These are phyloP conservation scores for Penicillium soppii DNA, from an alignment of 495 filamentous ascomycete species.

Conservation along the genomic window DNA sequence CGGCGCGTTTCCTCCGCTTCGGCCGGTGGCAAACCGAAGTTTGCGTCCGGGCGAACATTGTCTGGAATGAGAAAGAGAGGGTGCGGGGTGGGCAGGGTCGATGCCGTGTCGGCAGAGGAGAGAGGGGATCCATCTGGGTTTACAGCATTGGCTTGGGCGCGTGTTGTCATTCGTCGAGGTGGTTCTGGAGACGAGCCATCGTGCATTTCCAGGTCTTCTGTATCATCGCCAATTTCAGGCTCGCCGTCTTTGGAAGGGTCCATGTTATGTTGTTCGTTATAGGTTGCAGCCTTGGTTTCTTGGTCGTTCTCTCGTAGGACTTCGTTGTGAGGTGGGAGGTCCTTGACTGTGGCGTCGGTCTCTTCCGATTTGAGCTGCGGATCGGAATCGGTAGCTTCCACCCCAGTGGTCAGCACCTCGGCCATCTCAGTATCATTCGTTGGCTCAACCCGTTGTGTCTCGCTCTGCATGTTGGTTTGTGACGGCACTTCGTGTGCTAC, in stretches of 20 bases:
- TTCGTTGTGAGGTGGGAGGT: conserved; percentile 35
- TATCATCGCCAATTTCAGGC: conserved; percentile 20
- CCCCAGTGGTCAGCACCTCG: conserved; percentile 23
- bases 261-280: conserved; percentile 10
- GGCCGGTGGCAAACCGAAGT: conserved; percentile 72
- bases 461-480: conserved; percentile 8
- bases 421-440: conserved; percentile 47
- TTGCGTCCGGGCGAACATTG: conserved; percentile 68
- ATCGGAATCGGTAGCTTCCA: background rate
- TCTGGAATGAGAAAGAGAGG: conserved; percentile 79
- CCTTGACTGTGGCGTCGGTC: conserved; percentile 36
- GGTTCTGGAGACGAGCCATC: conserved; percentile 40
- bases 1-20: conserved; percentile 90
- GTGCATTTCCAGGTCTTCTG: conserved; percentile 39
- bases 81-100: conserved; percentile 61
- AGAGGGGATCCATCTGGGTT: conserved; percentile 40
- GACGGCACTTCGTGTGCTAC: conserved; percentile 9
- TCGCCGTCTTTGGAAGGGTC: conserved; percentile 11
- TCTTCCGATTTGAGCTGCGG: conserved; percentile 39
- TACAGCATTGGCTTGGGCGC: conserved; percentile 59
- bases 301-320: conserved; percentile 6
- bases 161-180: conserved; percentile 68
- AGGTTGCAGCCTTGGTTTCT: conserved; percentile 1
- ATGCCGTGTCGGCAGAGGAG: conserved; percentile 48
- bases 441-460: background rate